A percentile compares a stretch with the other conserved stretches of the same genome.
Evolutionary conservation across 2,329 filamentous ascomycete species (phyloP).

Genomic region (Talaromyces amestolkiae): DNA sequence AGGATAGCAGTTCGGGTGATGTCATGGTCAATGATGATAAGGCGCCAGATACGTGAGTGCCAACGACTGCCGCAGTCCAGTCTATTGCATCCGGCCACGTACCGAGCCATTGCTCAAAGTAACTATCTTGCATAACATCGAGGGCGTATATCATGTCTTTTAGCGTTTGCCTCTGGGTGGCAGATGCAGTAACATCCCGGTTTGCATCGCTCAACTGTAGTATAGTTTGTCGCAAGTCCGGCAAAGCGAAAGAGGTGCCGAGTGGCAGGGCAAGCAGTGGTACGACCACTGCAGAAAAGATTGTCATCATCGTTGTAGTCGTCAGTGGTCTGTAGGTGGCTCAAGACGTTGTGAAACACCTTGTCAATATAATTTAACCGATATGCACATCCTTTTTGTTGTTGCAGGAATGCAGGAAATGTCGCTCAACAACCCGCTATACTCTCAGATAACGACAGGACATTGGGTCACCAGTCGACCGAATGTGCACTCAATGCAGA

Average conservation of each 20-base stretch:
- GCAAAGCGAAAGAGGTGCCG: slow-evolving; percentile 2
- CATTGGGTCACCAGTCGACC: slow-evolving; percentile 6
- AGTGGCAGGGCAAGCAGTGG: slow-evolving; percentile 11
- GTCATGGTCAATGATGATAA: slow-evolving; percentile 66
- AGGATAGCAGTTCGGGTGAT: slow-evolving; percentile 41
- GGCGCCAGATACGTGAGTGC: slow-evolving; percentile 73
- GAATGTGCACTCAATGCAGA: not conserved
- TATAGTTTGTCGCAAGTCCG: slow-evolving; percentile 7
- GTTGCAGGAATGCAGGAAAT: slow-evolving; percentile 1
- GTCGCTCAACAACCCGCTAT: slow-evolving; percentile 6
- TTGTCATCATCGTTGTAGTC: not conserved
- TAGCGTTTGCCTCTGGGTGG: slow-evolving; percentile 26
- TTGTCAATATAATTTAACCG: not conserved
- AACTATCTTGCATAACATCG: slow-evolving; percentile 71
- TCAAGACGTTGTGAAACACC: not conserved
- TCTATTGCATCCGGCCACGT: slow-evolving; percentile 86
- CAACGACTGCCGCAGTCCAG: slow-evolving; percentile 86
- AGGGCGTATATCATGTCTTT: slow-evolving; percentile 60
- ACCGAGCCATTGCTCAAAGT: slow-evolving; percentile 73
- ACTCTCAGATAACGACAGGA: slow-evolving; percentile 1
- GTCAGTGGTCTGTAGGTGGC: not conserved
- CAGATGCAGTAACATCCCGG: not conserved
- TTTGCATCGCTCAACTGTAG: not conserved
- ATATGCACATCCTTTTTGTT: not conserved
- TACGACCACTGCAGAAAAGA: not conserved